Evolutionary conservation across 768 basidiomycete species (phyloP).

Genomic region (Tulasnella sp.): DNA sequence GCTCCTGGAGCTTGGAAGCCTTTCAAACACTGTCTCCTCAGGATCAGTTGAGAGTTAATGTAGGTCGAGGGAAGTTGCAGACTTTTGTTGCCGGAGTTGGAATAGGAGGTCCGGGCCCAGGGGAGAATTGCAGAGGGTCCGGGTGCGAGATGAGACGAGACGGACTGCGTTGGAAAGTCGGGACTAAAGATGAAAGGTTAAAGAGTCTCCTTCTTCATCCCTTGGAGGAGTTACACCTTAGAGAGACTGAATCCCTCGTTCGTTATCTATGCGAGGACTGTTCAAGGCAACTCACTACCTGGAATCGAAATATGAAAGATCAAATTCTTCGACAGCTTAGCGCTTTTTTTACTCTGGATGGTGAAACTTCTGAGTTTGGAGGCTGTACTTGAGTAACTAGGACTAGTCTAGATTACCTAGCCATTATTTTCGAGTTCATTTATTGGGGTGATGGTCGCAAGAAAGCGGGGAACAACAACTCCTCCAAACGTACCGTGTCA

Average conservation of each 20-base stretch:
- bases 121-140: neutral
- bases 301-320: neutral
- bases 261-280: neutral
- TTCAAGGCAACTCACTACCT: neutral
- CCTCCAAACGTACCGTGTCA: no score
- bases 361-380: neutral
- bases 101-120: neutral
- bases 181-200: neutral
- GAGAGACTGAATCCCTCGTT: neutral
- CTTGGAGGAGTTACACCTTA: neutral
- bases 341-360: neutral
- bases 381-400: neutral
- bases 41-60: neutral
- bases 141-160: neutral
- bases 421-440: neutral
- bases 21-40: neutral
- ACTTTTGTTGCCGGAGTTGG: neutral
- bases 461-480: neutral
- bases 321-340: neutral
- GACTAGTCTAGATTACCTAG: neutral
- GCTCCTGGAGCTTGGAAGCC: neutral
- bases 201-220: neutral
- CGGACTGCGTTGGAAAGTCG: neutral
- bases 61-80: neutral
- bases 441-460: neutral